Evolutionary conservation across 192 early-diverging fungal species (phyloP).

Genomic region (Coemansia sp.): DNA sequence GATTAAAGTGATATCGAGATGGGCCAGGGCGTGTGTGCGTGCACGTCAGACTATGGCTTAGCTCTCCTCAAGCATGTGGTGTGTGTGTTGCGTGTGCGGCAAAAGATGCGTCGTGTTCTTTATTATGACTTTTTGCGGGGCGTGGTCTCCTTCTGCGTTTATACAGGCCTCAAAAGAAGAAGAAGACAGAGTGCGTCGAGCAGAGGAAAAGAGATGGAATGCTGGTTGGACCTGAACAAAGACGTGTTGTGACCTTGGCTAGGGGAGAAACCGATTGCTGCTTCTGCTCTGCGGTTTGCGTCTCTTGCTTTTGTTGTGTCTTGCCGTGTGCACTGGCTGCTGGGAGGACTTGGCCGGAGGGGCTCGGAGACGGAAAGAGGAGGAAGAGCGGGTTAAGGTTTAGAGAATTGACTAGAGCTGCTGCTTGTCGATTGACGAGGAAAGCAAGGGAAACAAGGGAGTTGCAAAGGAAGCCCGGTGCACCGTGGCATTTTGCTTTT

Average conservation of each 20-base stretch:
- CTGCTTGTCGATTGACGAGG: constrained; percentile 14
- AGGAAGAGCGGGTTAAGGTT: not conserved
- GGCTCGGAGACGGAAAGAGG: not conserved
- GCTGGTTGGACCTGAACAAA: not conserved
- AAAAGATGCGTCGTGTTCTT: not conserved
- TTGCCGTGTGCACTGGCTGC: constrained; percentile 1
- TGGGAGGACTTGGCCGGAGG: not conserved
- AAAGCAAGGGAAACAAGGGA: constrained; percentile 1
- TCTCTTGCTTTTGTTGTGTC: not conserved
- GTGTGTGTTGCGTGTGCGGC: not conserved
- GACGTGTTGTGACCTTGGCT: not conserved
- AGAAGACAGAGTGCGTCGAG: not conserved
- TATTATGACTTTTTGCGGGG: not conserved
- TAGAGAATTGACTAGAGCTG: constrained; percentile 4
- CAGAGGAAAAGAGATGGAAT: not conserved
- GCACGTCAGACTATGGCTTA: not conserved
- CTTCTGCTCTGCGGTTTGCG: not conserved
- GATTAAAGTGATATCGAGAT: not conserved
- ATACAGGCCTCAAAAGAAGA: not conserved
- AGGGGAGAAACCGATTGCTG: not conserved
- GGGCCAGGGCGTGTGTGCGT: constrained; percentile 1
- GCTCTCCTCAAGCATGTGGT: not conserved
- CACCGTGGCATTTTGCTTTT: constrained; percentile 8
- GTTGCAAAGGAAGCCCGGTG: not conserved
- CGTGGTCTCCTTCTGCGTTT: not conserved